Evolutionary conservation across 345 rosid species (phyloP).

Genomic region (Salix exigua): DNA sequence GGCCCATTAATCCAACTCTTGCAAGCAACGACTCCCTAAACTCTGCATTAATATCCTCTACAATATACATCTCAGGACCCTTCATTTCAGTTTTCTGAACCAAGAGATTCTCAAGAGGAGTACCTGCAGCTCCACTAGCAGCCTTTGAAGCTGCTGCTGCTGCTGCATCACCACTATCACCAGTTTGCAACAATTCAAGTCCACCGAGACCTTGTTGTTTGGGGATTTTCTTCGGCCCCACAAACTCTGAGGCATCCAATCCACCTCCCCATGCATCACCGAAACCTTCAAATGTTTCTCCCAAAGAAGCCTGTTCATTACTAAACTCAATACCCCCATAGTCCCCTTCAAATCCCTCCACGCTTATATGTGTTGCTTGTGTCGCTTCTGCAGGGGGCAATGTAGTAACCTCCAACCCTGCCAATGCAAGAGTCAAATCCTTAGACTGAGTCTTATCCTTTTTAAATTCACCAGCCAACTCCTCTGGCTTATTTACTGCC

Average conservation of each 20-base stretch:
- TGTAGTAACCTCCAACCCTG: constrained; percentile 85
- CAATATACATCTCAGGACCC: constrained; percentile 88
- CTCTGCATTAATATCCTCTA: constrained; percentile 84
- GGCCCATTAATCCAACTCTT: constrained; percentile 90
- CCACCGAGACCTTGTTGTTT: constrained; percentile 92
- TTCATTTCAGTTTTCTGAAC: constrained; percentile 85
- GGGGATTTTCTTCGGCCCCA: constrained; percentile 65
- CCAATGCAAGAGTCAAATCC: constrained; percentile 77
- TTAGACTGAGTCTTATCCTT: constrained; percentile 70
- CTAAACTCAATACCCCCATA: constrained; percentile 96
- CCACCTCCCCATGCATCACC: constrained; percentile 98
- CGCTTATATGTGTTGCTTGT: constrained; percentile 78
- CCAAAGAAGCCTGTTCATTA: constrained; percentile 79
- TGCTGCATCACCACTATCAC: constrained; percentile 39
- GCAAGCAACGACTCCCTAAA: constrained; percentile 95
- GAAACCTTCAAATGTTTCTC: constrained; percentile 87
- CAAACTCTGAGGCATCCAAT: constrained; percentile 88
- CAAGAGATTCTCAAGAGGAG: constrained; percentile 64
- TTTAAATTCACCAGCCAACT: constrained; percentile 78
- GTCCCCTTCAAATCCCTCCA: constrained; percentile 96
- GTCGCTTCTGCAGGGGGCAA: constrained; percentile 98
- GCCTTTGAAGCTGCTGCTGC: constrained; percentile 32
- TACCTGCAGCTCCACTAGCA: constrained; percentile 44
- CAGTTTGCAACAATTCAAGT: constrained; percentile 87
- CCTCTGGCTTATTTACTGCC: constrained; percentile 61